Evolutionary conservation across 192 early-diverging fungal species (phyloP), one percentile per base, ranked within the genome.

Genomic region (Linnemannia elongata): DNA sequence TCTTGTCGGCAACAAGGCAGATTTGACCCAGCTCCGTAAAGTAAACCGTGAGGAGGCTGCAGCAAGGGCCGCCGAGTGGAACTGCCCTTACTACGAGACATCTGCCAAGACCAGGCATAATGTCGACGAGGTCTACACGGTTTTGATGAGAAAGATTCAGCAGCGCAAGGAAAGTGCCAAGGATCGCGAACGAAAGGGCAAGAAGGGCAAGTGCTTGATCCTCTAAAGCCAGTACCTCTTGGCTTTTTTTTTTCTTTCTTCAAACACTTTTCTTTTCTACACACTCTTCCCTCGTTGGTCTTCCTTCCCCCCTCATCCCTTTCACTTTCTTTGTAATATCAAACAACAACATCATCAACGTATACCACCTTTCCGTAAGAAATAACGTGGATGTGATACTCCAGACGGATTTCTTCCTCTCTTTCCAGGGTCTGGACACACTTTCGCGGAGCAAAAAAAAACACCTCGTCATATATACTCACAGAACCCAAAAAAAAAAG

Each of bases 1-100:
- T 55, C 88, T 97, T 20, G 94, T 96, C 17, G 96, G 96, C 60
- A 97, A 97, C 89, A 97, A 95, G 81, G 90, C 88, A 10, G 94
- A 95, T 83, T 84, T 95, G 80, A 88, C 78, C 1, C 89, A 92
- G 68, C 78, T 91, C 18, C 91, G 95, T 30, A 93, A 94, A 81
- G 94, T 95, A 20, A 81, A 91, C 30, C 73, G 90, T 8, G 85
- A 88, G 8, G 94, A 95, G 49, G 94, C 93, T 22, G 83, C 88
- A 74, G 89, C 85, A 22, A 89, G 88, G 60, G 95, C 95, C 24
- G 78, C 77, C 39, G 94, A 95, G 80, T 95, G 94, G 94, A 84
- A 88, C n/a, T 95, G 94, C 72, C 85, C 87, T 66, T 95, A 95
- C 81, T 89, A 94, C 36, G 95, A 95, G 75, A 95, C 95, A 5